Percentiles rank a stretch among this genome's conserved stretches.
phyloP scores from a whole-genome alignment of 495 filamentous ascomycete species.

The Aspergillus ellipticus region DNA sequence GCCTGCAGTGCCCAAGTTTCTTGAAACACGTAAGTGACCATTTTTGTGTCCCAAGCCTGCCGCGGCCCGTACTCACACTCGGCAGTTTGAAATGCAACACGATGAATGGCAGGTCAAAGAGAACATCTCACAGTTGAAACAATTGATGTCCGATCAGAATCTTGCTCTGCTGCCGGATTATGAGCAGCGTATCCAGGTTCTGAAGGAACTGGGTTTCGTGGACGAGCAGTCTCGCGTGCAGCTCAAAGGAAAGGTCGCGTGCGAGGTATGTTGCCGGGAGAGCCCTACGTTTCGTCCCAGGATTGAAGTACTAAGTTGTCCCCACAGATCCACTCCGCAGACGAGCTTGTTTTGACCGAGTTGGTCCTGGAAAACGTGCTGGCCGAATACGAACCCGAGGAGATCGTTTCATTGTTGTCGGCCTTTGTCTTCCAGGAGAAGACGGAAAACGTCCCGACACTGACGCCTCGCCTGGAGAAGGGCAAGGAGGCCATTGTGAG shows the following conservation, averaged over 20 bases:
- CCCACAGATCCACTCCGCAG: constrained; percentile 81
- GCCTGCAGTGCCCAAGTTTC: constrained; percentile 68
- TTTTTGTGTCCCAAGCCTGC: neutral
- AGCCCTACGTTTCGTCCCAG: neutral
- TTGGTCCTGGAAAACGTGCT: constrained; percentile 94
- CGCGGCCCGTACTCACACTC: constrained; percentile 6
- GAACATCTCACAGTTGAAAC: constrained; percentile 78
- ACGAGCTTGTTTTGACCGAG: constrained; percentile 96
- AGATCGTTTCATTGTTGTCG: constrained; percentile 91
- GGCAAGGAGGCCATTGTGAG: constrained; percentile 82
- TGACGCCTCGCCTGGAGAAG: constrained; percentile 77
- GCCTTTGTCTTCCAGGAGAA: constrained; percentile 99
- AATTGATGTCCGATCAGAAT: constrained; percentile 92
- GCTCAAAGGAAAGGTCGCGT: constrained; percentile 96
- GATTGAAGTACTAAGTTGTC: neutral
- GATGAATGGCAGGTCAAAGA: constrained; percentile 93
- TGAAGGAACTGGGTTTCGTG: constrained; percentile 87
- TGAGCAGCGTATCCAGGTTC: constrained; percentile 86
- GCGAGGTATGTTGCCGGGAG: constrained; percentile 55
- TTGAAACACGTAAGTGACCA: constrained; percentile 69
- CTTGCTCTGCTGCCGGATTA: constrained; percentile 97
- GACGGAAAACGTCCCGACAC: constrained; percentile 76
- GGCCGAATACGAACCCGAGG: constrained; percentile 90
- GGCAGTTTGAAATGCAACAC: constrained; percentile 82
- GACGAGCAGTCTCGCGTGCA: constrained; percentile 79